Evolutionary conservation across 306 rosid genomes (phyloP), one percentile per base, ranked within the genome.

Genomic region (Cucumis cinereus): DNA sequence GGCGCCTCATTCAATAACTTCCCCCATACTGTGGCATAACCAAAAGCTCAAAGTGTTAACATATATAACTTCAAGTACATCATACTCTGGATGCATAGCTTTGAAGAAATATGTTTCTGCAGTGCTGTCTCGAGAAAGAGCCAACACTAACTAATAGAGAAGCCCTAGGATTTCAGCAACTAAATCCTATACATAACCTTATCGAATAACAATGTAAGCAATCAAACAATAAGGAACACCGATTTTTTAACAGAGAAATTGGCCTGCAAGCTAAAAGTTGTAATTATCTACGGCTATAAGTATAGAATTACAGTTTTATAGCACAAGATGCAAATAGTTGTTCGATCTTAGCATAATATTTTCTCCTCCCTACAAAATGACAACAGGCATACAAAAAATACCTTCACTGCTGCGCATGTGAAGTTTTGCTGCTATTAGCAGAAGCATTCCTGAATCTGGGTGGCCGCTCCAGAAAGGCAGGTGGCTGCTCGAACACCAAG

Each of bases 381-480:
- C 59, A 20, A 30, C 16, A 7, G 5, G 43, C 8, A 60, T 28
- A 33, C 22, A 30, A 16, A 13, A 63, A 63, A 63, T 63, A 68
- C 26, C 74, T 68, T 68, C 74, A 68, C 74, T 43, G 35, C 73
- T 66, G 14, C 24, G 19, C 2, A 19, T 41, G 7, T 68, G 55
- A 41, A 7, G 20, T 43, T 68, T 68, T 6, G 74, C 33, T 43
- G 55, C 36, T 35, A 68, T 68, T 64, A 53, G 83, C 62, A 80
- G 70, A 86, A 70, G 82, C 43, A 56, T 26, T 84, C 97, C 98
- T 90, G 59, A 91, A 86, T 71, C 75, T 79, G 10, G 98, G 98
- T 23, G 81, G 88, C 56, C 4, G 74, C 81, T 93, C 96, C 24
- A 84, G 86, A 84, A 93, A 91, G n/a, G 76, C 94, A 0, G 98